Conservation (phyloP, 306 rosid species). For the Lathyrus oleraceus region DNA sequence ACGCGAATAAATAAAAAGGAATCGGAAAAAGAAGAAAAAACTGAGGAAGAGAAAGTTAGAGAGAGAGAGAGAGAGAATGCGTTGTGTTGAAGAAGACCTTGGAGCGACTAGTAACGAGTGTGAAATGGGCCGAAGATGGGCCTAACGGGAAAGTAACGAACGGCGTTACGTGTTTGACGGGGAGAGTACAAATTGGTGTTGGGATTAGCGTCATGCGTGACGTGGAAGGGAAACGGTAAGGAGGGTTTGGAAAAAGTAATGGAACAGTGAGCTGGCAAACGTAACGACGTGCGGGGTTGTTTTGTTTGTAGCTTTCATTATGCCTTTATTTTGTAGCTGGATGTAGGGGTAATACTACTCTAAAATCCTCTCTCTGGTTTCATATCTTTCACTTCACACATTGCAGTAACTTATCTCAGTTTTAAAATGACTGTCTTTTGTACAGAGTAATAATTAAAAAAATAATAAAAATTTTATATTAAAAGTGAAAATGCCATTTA, state of each 20-base stretch:
- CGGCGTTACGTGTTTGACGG: slow-evolving; percentile 40
- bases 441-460: too few species aligned
- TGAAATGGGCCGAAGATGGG: slow-evolving; percentile 69
- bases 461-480: too few species aligned
- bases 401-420: too few species aligned
- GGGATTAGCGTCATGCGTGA: slow-evolving; percentile 38
- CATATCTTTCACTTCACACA: not conserved
- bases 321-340: slow-evolving; percentile 1
- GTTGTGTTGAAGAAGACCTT: slow-evolving; percentile 36
- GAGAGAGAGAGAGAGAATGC: slow-evolving; percentile 21
- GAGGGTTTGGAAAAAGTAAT: not conserved
- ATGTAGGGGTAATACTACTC: too few species aligned
- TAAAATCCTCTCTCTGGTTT: too few species aligned
- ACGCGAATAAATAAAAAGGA: too few species aligned
- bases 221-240: slow-evolving; percentile 21
- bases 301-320: not conserved
- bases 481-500: too few species aligned
- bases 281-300: slow-evolving; percentile 21
- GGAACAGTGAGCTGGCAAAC: slow-evolving; percentile 50
- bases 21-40: too few species aligned
- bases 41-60: slow-evolving; percentile 25
- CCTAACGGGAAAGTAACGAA: slow-evolving; percentile 43
- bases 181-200: slow-evolving; percentile 33
- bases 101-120: not conserved
- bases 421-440: too few species aligned